Evolutionary conservation across 129 eudicot species (phyloP), one percentile per base, ranked within the genome.

Genomic region (Pseudognaphalium luteoalbum): DNA sequence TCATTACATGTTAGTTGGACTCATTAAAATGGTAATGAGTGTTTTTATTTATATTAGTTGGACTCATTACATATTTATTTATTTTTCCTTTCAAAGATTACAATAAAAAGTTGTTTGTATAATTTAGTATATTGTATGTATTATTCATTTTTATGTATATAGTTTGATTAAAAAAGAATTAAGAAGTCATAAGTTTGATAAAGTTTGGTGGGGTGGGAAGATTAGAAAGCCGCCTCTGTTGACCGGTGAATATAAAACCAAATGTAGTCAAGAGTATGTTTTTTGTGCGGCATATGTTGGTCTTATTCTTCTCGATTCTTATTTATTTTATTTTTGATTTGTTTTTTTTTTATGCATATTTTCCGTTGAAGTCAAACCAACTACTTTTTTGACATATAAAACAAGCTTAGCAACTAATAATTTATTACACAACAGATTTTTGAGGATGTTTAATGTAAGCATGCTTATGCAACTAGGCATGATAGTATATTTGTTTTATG

Each of bases 181-280:
- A 4, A 76, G 17, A 76, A 76, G 81, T 76, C 81, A 56, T 17
- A 76, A 21, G 58, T 76, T 76, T 67, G 74, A 76, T 69, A 66
- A 61, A 76, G 47, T 42, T 57, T 42, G 73, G 34, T 70, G 71
- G 57, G 82, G 11, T 8, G 47, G 47, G 47, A 39, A 39, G 47
- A 39, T 39, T 32, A 52, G 63, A 80, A 80, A 73, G 79, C 83
- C 83, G 70, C 83, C 83, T 52, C 5, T 66, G 61, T 73, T 80
- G 83, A 80, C 83, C 39, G 62, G 16, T 80, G 79, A 67, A 44
- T 79, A 39, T 6, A 66, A 74, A 33, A 28, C 75, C 68, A 77
- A 77, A 68, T 77, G 11, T 6, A 66, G 67, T 72, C 78, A 32
- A 64, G 57, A 51, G 42, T 64, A 54, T 15, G 66, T 54, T 29